Conservation (phyloP, 2,329 filamentous ascomycete genomes). For the Saccharata proteae region DNA sequence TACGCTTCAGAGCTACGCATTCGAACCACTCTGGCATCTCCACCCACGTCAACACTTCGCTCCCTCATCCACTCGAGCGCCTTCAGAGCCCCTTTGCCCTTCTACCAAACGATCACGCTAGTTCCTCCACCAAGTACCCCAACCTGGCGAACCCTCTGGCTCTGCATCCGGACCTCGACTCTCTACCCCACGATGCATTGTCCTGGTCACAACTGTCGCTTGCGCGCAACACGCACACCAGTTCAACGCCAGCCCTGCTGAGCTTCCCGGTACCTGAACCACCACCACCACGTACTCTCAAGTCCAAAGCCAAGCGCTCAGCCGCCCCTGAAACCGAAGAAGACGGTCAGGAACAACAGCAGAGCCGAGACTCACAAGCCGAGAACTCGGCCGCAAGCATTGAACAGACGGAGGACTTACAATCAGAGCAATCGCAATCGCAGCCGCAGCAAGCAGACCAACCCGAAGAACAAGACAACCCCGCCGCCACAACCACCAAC, state of each 20-base stretch:
- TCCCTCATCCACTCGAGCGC: constrained; percentile 19
- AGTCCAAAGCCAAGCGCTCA: not conserved
- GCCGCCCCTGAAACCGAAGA: not conserved
- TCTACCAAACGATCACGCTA: constrained; percentile 19
- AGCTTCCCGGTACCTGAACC: constrained; percentile 17
- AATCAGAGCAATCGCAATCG: no score
- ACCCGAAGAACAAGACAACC: not conserved
- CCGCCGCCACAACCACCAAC: not conserved
- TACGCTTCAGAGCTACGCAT: constrained; percentile 3
- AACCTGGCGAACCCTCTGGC: constrained; percentile 26
- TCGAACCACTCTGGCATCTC: constrained; percentile 12
- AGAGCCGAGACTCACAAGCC: not conserved
- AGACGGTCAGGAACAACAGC: not conserved
- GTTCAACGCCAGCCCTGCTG: constrained; percentile 33
- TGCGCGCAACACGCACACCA: constrained; percentile 36
- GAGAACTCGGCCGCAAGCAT: no score
- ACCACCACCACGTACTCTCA: not conserved
- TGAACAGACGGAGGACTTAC: no score
- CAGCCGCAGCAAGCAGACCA: not conserved
- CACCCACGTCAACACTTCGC: constrained; percentile 21
- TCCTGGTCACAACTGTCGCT: constrained; percentile 33
- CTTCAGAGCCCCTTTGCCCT: constrained; percentile 26
- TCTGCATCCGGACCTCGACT: constrained; percentile 24
- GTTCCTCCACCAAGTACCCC: constrained; percentile 19
- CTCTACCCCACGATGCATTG: constrained; percentile 26